Percentiles rank a stretch among this genome's conserved stretches.
phyloP scores from a whole-genome alignment of 371 early-diverging fungal species.

The Massospora cicadina region DNA sequence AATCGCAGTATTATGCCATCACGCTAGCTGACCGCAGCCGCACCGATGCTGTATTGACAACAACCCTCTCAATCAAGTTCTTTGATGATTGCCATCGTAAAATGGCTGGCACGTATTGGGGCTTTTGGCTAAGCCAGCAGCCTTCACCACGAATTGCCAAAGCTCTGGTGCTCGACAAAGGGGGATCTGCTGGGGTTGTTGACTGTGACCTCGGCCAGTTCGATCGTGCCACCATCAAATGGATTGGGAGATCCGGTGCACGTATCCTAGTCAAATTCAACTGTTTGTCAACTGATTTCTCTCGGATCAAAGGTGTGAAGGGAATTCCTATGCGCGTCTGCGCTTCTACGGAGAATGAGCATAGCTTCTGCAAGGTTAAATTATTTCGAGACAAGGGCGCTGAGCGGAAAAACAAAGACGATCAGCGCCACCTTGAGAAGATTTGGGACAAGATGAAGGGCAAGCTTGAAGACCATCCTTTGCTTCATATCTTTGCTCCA shows the following conservation, averaged over 20 bases:
- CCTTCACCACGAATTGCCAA: conserved; percentile 34
- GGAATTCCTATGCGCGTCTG: conserved; percentile 52
- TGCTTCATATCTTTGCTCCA: conserved; percentile 17
- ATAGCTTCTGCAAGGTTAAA: conserved; percentile 44
- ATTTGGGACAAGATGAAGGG: conserved; percentile 33
- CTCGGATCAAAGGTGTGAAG: conserved; percentile 67
- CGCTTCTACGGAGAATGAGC: conserved; percentile 20
- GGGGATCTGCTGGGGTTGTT: conserved; percentile 26
- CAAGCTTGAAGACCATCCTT: conserved; percentile 16
- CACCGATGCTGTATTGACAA: conserved; percentile 26
- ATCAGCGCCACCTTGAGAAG: conserved; percentile 37
- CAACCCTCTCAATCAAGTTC: conserved; percentile 45
- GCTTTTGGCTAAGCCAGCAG: conserved; percentile 56
- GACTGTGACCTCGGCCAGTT: conserved; percentile 36
- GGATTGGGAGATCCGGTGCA: conserved; percentile 48
- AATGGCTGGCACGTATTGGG: conserved; percentile 49
- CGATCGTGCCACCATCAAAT: conserved; percentile 53
- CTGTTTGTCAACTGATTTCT: conserved; percentile 67
- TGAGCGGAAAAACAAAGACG: conserved; percentile 46
- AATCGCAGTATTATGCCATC: conserved; percentile 37
- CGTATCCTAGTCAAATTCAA: conserved; percentile 54
- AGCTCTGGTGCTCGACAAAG: conserved; percentile 31
- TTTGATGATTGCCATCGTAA: conserved; percentile 55
- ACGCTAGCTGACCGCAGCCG: conserved; percentile 26
- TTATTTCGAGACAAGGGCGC: conserved; percentile 60